A percentile compares a stretch with the other conserved stretches of the same genome.
These are phyloP conservation scores for Yamadazyma sp. DNA, from an alignment of 1,139 yeast species.

Conservation along the genomic window DNA sequence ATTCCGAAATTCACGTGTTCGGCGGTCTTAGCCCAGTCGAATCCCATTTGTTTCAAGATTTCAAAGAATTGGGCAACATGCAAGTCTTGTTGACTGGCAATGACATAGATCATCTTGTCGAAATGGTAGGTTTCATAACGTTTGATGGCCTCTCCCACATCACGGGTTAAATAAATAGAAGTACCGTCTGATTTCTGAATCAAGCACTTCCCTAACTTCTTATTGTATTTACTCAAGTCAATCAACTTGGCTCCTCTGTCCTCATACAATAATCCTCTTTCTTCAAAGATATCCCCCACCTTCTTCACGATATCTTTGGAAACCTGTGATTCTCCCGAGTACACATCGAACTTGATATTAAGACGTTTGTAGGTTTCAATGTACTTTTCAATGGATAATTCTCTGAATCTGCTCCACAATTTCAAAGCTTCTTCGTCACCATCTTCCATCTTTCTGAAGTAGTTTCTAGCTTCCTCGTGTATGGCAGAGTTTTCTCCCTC, in stretches of 20 bases:
- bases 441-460: conserved; percentile 89
- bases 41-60: conserved; percentile 89
- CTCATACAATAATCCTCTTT: conserved; percentile 72
- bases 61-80: conserved; percentile 94
- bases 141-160: conserved; percentile 94
- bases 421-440: conserved; percentile 81
- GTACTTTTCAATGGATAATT: conserved; percentile 81
- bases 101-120: conserved; percentile 94
- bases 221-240: conserved; percentile 82
- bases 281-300: conserved; percentile 62
- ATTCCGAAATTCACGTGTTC: conserved; percentile 92
- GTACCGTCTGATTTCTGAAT: conserved; percentile 97
- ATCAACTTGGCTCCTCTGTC: conserved; percentile 92
- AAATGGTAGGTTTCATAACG: conserved; percentile 83
- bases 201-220: conserved; percentile 90
- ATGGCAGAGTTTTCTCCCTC: conserved; percentile 72
- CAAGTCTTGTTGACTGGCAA: conserved; percentile 95
- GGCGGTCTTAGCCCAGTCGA: conserved; percentile 79
- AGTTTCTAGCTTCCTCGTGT: conserved; percentile 83
- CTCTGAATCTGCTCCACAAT: conserved; percentile 89
- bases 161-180: conserved; percentile 90
- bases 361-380: conserved; percentile 87
- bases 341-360: conserved; percentile 81
- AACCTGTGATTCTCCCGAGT: conserved; percentile 97
- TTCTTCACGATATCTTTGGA: conserved; percentile 68